phyloP scores from a whole-genome alignment of 441 rosid species.

The Cnidoscolus chayamansa region DNA sequence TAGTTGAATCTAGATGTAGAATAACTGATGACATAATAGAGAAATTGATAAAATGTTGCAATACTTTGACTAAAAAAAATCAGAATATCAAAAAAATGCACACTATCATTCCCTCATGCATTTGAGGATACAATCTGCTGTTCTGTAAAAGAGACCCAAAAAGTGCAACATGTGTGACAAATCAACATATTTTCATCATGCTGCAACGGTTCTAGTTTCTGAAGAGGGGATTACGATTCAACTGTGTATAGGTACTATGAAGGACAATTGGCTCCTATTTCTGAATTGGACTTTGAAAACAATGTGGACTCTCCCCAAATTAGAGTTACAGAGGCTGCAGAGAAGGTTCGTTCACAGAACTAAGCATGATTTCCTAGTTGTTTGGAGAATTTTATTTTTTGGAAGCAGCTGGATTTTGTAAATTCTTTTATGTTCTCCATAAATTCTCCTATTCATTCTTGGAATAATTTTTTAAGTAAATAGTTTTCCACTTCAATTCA shows the following conservation, averaged over 20 bases:
- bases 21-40: background rate
- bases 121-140: background rate
- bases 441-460: background rate
- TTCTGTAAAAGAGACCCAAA: background rate
- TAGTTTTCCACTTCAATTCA: background rate
- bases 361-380: slow-evolving; percentile 9
- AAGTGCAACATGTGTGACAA: background rate
- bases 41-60: background rate
- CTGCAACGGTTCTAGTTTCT: background rate
- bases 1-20: slow-evolving; percentile 1
- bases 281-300: slow-evolving; percentile 67
- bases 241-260: slow-evolving; percentile 66
- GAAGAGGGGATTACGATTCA: slow-evolving; percentile 16
- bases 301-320: slow-evolving; percentile 44
- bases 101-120: background rate
- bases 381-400: background rate
- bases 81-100: background rate
- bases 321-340: slow-evolving; percentile 72
- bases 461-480: background rate
- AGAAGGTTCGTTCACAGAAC: slow-evolving; percentile 52
- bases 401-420: slow-evolving; percentile 3
- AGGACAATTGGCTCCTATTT: slow-evolving; percentile 77
- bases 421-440: background rate
- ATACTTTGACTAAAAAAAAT: background rate
- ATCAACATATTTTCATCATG: background rate